phyloP scores from a whole-genome alignment of 768 basidiomycete species.

The Kockovaella imperatae region DNA sequence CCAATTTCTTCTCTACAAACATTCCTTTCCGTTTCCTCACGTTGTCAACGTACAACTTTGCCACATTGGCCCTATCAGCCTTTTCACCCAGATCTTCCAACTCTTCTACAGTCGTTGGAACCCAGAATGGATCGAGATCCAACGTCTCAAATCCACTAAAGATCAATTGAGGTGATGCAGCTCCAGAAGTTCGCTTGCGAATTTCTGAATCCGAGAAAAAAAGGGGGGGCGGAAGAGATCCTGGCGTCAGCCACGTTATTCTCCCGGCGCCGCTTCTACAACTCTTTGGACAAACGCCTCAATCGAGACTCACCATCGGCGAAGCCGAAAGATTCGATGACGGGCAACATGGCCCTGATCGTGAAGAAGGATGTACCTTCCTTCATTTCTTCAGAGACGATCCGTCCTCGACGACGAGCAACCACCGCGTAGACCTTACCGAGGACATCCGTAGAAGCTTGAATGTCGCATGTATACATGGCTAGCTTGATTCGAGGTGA shows the following conservation, averaged over 20 bases:
- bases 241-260: background rate
- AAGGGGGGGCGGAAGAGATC: no score
- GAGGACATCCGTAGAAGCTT: slow-evolving; percentile 92
- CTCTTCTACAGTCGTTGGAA: slow-evolving; percentile 92
- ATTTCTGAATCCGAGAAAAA: no score
- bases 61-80: slow-evolving; percentile 85
- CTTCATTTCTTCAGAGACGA: slow-evolving; percentile 97
- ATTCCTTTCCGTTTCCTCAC: slow-evolving; percentile 89
- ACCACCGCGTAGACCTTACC: slow-evolving; percentile 97
- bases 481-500: slow-evolving; percentile 93
- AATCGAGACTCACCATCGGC: slow-evolving; percentile 66
- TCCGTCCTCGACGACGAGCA: slow-evolving; percentile 78
- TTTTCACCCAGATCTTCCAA: slow-evolving; percentile 95
- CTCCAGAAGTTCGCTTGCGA: slow-evolving; percentile 89
- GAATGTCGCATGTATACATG: slow-evolving; percentile 98
- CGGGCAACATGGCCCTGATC: slow-evolving; percentile 79
- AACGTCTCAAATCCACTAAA: slow-evolving; percentile 96
- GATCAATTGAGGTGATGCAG: slow-evolving; percentile 92
- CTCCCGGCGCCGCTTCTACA: background rate
- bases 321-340: slow-evolving; percentile 96
- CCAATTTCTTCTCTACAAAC: slow-evolving; percentile 90
- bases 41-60: slow-evolving; percentile 81
- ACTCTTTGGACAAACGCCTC: background rate
- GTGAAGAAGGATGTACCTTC: slow-evolving; percentile 94
- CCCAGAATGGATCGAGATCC: slow-evolving; percentile 94